A percentile compares a stretch with the other conserved stretches of the same genome.
Conservation (phyloP, 345 rosid species). For the Eucalyptus microcorys region DNA sequence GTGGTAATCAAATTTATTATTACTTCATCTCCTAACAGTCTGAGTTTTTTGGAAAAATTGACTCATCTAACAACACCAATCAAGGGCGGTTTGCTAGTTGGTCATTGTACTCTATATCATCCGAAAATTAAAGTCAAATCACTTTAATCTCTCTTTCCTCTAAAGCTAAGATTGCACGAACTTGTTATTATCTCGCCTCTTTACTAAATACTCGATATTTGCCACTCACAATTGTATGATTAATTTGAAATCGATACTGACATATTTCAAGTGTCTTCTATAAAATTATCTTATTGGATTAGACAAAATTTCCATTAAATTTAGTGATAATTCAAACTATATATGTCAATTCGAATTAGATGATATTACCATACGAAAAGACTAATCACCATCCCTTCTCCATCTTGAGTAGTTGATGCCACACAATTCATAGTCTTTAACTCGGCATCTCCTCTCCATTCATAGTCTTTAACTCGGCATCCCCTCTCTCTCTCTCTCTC, state of each 20-base stretch:
- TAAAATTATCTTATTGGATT: neutral
- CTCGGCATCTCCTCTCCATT: no score
- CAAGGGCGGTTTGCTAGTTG: neutral
- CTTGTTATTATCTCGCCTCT: neutral
- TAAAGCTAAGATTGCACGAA: no score
- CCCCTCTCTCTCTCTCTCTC: neutral
- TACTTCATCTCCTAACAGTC: neutral
- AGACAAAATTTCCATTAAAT: neutral
- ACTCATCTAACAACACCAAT: neutral
- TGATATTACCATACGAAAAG: no score
- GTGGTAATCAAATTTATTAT: neutral
- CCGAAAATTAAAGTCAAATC: neutral
- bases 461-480: no score
- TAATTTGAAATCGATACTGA: neutral
- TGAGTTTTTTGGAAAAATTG: neutral
- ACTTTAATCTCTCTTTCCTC: neutral
- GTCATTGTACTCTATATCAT: neutral
- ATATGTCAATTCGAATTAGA: no score
- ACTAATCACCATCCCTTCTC: no score
- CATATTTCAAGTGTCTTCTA: neutral
- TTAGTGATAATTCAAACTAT: no score
- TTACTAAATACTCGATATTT: neutral
- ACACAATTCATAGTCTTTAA: no score
- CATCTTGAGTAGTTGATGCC: no score
- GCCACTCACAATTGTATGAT: neutral